These are phyloP conservation scores for Trichoderma endophyticum DNA, from an alignment of 2,329 filamentous ascomycete species.

Conservation along the genomic window DNA sequence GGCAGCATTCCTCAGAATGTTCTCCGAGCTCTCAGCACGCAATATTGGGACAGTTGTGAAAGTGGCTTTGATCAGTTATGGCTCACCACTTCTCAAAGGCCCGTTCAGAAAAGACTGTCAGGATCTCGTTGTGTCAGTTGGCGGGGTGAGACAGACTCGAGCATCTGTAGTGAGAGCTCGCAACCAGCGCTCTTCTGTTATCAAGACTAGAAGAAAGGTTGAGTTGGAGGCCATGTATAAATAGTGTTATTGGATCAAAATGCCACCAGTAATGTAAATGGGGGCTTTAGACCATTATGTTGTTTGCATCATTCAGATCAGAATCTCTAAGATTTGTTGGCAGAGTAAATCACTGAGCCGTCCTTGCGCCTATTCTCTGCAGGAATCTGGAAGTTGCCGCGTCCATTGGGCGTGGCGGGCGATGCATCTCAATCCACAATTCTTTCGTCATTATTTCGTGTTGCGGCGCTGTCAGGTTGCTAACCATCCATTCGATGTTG, in stretches of 20 bases:
- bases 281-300: too few species aligned
- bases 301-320: too few species aligned
- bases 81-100: background rate
- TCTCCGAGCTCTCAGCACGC: background rate
- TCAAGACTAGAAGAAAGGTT: background rate
- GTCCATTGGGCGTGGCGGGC: conserved; percentile 1
- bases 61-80: background rate
- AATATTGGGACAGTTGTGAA: background rate
- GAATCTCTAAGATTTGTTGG: too few species aligned
- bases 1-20: background rate
- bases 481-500: background rate
- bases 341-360: background rate
- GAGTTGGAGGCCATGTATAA: background rate
- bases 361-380: conserved; percentile 5
- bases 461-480: background rate
- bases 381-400: background rate
- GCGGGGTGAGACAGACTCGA: background rate
- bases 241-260: too few species aligned
- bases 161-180: background rate
- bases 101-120: background rate
- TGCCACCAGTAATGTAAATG: too few species aligned
- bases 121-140: background rate
- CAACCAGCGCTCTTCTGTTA: background rate
- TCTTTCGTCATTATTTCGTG: background rate
- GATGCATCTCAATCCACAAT: background rate